Evolutionary conservation across 208 protist species (phyloP), one percentile per base, ranked within the genome.

Genomic region (Zelonia costaricensis): DNA sequence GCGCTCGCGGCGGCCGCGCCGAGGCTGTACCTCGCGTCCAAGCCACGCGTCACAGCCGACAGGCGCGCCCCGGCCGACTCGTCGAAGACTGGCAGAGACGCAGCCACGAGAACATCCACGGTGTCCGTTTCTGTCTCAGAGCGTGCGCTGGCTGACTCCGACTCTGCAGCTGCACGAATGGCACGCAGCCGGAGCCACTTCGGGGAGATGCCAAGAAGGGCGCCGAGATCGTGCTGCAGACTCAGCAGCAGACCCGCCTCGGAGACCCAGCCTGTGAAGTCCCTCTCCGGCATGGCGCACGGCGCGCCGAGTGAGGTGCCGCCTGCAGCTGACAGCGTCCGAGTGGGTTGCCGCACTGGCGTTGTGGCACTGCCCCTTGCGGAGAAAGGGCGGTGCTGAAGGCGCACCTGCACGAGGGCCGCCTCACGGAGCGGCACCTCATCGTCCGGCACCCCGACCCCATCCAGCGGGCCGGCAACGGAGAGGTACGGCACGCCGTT

Each of bases 151-250:
- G n/a, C 4, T 15, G n/a, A 23, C 42, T 4, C 5, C 9, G 5
- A 15, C 5, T 5, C 8, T 8, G 42, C 8, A 23, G 16, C 62
- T 27, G 9, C 42, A 58, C 9, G 56, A 51, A 46, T 5, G 5
- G 42, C 42, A 8, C 42, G 5, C 12, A 67, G 45, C 30, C 52
- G 40, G 18, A 66, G 38, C 52, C 58, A 53, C 27, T 57, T 46
- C 18, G 38, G 2, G 5, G 68, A 67, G 6, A 74, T 20, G 33
- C 59, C 68, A 6, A 74, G 54, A 13, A 67, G 44, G 0, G 54
- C 52, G 10, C 54, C 39, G 1, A 74, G 23, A 47, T 67, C 59
- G 42, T 62, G 62, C 1, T 36, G 22, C 31, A 74, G 36, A 1
- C 56, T 58, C 36, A 67, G 45, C 2, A 66, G 52, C 9, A 58